These are phyloP conservation scores for Endothia cerciana DNA, from an alignment of 2,329 filamentous ascomycete genomes.

Conservation along the genomic window DNA sequence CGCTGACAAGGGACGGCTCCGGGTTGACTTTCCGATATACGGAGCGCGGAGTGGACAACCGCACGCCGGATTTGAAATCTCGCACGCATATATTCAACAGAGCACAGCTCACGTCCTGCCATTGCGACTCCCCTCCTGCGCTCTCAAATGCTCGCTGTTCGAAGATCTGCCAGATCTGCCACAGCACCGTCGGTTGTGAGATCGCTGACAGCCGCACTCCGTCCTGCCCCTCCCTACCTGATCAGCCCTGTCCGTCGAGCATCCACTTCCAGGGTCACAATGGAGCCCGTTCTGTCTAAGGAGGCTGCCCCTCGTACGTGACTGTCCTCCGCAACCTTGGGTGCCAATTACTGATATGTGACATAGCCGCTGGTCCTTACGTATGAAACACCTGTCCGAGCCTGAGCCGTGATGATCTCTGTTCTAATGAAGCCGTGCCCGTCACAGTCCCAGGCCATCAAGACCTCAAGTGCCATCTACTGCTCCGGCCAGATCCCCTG, in stretches of 20 bases:
- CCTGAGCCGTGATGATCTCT: neutral
- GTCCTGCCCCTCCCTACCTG: constrained; percentile 9
- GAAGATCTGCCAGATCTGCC: constrained; percentile 6
- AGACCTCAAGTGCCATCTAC: constrained; percentile 67
- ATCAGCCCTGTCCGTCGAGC: constrained; percentile 13
- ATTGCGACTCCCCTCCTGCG: neutral
- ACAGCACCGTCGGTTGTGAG: constrained; percentile 25
- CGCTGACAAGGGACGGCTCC: constrained; percentile 12
- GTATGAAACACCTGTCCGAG: constrained; percentile 45
- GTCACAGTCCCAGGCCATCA: constrained; percentile 66
- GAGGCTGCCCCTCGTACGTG: constrained; percentile 62
- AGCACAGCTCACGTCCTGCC: neutral
- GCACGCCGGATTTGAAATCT: neutral
- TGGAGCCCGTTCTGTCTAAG: constrained; percentile 54
- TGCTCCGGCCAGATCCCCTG: constrained; percentile 73
- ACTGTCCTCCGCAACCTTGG: neutral
- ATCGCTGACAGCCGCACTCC: constrained; percentile 24
- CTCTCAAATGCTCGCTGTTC: constrained; percentile 25
- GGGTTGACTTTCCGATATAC: constrained; percentile 16
- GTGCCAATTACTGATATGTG: constrained; percentile 23
- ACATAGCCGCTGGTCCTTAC: constrained; percentile 64
- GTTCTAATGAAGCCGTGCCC: constrained; percentile 14
- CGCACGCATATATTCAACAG: neutral
- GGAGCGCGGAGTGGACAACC: constrained; percentile 14
- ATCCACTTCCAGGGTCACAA: constrained; percentile 19